phyloP scores from a whole-genome alignment of 345 rosid species.

The Sisymbrium irio region DNA sequence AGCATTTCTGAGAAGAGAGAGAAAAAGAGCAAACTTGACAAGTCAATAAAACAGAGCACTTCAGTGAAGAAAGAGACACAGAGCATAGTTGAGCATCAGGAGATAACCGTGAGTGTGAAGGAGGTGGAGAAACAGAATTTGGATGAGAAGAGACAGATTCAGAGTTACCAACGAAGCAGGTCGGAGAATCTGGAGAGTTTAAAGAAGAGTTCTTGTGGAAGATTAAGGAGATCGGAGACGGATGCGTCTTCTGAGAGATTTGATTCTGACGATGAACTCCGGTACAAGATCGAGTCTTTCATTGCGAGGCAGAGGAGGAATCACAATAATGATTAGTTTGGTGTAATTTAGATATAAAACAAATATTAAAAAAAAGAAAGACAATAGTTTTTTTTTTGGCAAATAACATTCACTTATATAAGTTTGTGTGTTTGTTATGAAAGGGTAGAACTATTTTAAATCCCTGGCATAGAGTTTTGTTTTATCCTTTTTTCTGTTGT shows the following conservation, averaged over 20 bases:
- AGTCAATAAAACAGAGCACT: constrained; percentile 5
- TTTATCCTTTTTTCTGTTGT: background rate
- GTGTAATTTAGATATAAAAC: constrained; percentile 14
- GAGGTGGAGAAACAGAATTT: constrained; percentile 9
- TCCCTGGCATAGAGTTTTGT: background rate
- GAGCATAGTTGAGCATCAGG: constrained; percentile 2
- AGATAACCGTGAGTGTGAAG: background rate
- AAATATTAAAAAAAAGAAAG: background rate
- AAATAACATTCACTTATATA: background rate
- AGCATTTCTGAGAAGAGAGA: background rate
- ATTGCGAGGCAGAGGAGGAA: constrained; percentile 76
- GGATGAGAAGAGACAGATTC: background rate
- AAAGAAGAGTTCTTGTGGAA: constrained; percentile 29
- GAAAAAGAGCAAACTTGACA: constrained; percentile 7
- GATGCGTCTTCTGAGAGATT: constrained; percentile 36
- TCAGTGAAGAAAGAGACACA: too few relatives aligned
- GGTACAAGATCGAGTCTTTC: constrained; percentile 59
- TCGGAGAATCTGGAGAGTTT: constrained; percentile 42
- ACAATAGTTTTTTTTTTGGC: background rate
- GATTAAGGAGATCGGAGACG: constrained; percentile 44
- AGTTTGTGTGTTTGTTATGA: too few relatives aligned
- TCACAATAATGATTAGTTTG: constrained; percentile 48
- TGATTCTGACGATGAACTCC: constrained; percentile 64
- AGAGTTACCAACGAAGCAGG: constrained; percentile 43
- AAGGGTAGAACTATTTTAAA: too few relatives aligned